Conservation (phyloP, 768 basidiomycete genomes). For the Amanita molliuscula region DNA sequence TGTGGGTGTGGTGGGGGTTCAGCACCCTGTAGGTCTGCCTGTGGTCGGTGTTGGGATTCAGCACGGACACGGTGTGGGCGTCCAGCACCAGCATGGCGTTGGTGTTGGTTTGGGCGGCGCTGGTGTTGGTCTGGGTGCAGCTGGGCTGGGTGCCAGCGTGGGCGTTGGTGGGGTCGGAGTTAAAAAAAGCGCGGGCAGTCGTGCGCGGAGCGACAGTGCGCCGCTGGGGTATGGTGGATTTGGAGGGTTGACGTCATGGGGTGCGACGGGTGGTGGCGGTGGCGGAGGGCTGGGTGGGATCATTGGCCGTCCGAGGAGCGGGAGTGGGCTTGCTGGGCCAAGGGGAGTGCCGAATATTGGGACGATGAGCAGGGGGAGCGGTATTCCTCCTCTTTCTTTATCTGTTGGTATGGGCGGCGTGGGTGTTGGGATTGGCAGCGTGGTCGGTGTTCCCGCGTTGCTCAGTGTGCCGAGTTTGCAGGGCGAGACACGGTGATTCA, state of each 20-base stretch:
- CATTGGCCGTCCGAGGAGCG: conserved; percentile 37
- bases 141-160: conserved; percentile 14
- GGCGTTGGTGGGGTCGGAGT: conserved; percentile 8
- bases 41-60: no score
- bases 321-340: conserved; percentile 33
- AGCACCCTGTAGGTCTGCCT: no score
- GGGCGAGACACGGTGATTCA: background rate
- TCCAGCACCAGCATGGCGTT: background rate
- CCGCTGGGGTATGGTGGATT: conserved; percentile 45
- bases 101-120: conserved; percentile 2
- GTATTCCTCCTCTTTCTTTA: no score
- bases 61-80: background rate
- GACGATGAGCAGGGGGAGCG: conserved; percentile 17
- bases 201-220: conserved; percentile 62
- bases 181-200: conserved; percentile 28
- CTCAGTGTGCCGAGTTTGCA: conserved; percentile 22
- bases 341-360: conserved; percentile 29
- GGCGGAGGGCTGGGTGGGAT: conserved; percentile 20
- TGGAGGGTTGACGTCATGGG: conserved; percentile 15
- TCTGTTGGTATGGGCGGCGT: background rate
- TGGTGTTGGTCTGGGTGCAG: conserved; percentile 6
- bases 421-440: background rate
- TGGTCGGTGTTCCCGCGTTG: conserved; percentile 15
- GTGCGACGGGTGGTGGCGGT: conserved; percentile 9
- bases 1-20: no score